phyloP scores from a whole-genome alignment of 441 rosid genomes.

The Aquilaria agallochum region DNA sequence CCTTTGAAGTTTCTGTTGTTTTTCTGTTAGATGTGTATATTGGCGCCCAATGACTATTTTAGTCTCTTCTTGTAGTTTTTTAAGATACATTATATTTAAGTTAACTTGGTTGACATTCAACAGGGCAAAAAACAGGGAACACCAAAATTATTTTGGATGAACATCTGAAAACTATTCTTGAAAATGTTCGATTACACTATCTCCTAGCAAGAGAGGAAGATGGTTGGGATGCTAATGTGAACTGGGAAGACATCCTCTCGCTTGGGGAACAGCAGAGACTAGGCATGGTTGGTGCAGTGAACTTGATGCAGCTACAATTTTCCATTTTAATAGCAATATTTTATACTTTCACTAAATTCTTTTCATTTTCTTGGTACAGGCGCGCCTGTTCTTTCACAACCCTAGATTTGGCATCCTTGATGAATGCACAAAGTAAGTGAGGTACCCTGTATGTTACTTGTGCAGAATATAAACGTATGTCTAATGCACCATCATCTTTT shows the following conservation, averaged over 20 bases:
- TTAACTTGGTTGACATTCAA: slow-evolving; percentile 9
- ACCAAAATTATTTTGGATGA: slow-evolving; percentile 46
- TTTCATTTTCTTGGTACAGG: slow-evolving; percentile 35
- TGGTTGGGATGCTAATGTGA: slow-evolving; percentile 83
- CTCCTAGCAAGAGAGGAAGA: slow-evolving; percentile 88
- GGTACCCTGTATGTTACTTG: slow-evolving; percentile 2
- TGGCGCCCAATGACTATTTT: background rate
- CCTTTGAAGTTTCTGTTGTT: slow-evolving; percentile 11
- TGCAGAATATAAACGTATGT: background rate
- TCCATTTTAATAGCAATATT: slow-evolving; percentile 8
- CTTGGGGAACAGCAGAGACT: slow-evolving; percentile 99
- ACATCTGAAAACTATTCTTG: slow-evolving; percentile 71
- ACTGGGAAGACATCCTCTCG: slow-evolving; percentile 96
- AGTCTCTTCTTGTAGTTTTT: background rate
- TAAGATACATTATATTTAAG: background rate
- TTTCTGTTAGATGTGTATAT: slow-evolving; percentile 2
- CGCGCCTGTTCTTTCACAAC: slow-evolving; percentile 94
- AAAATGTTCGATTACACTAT: slow-evolving; percentile 81
- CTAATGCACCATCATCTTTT: slow-evolving; percentile 6
- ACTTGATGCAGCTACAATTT: slow-evolving; percentile 3
- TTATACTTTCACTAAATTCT: background rate
- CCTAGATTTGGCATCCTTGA: slow-evolving; percentile 97
- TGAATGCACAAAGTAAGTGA: slow-evolving; percentile 96
- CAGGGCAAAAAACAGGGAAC: slow-evolving; percentile 46
- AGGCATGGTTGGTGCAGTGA: slow-evolving; percentile 75